Evolutionary conservation across 371 early-diverging fungal genomes (phyloP), one percentile per base, ranked within the genome.

Genomic region (Capillidium rhysosporum): DNA sequence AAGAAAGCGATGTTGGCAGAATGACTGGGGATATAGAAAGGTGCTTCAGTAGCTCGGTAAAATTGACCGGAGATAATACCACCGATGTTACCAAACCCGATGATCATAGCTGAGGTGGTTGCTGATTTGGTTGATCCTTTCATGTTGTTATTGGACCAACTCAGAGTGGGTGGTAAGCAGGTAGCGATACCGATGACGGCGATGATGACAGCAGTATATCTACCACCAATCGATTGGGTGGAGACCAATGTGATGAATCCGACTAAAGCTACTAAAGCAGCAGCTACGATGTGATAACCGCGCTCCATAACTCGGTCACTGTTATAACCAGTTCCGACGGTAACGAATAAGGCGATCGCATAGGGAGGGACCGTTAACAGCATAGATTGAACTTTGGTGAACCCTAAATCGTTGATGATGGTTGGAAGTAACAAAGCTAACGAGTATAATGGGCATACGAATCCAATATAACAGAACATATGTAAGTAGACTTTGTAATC

Each of bases 161-260:
- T 40, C 23, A 52, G 28, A 16, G 40, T 52, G 24, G 24, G 18
- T 8, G 52, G 40, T 14, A 24, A 25, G 25, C 40, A 38, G 14
- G 52, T 21, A 38, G 52, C 14, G 24, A 52, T 25, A 7, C 52
- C 52, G 21, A 38, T n/a, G 16, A 26, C 14, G 2, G 25, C 43
- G 2, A 52, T 10, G n/a, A 20, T 40, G 16, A 40, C 1, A 5
- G 23, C 39, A 40, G 12, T 10, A 40, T 40, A 52, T 38, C 25
- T 38, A 2, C n/a, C n/a, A 51, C 43, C 0, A 61, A 58, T 0
- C 63, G 29, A 3, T 65, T 63, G 21, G 63, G 55, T 28, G 69
- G 46, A 23, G 64, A 78, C 67, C 26, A 83, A 59, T 20, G 81
- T 63, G 16, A 74, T 67, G 63, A 80, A 80, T 3, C 84, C 82